Conservation (phyloP, 208 protist genomes). For the Crithidia bombi region DNA sequence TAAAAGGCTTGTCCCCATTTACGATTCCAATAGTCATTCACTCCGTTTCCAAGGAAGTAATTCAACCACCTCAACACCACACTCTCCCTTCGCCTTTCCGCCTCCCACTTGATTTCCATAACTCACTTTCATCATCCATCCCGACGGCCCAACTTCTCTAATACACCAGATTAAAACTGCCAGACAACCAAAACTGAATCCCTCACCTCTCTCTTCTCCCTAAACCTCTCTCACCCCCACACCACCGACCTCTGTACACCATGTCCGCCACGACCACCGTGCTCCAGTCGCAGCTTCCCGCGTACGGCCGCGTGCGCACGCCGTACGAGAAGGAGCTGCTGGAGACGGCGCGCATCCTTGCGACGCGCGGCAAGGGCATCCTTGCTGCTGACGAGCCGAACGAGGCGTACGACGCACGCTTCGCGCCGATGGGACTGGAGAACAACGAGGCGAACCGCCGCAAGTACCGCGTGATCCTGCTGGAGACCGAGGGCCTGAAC, state of each 20-base stretch:
- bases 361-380: slow-evolving; percentile 91
- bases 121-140: background rate
- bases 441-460: slow-evolving; percentile 92
- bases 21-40: too few relatives aligned
- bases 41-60: too few relatives aligned
- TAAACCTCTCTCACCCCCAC: background rate
- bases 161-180: too few relatives aligned
- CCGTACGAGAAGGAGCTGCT: slow-evolving; percentile 43
- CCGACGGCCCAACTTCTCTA: too few relatives aligned
- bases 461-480: slow-evolving; percentile 90
- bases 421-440: slow-evolving; percentile 85
- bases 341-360: slow-evolving; percentile 35
- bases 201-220: background rate
- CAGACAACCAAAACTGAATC: slow-evolving; percentile 3
- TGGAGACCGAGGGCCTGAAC: slow-evolving; percentile 74
- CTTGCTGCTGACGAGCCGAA: slow-evolving; percentile 94
- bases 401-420: slow-evolving; percentile 90
- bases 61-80: too few relatives aligned
- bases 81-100: too few relatives aligned
- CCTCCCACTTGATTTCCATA: too few relatives aligned
- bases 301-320: slow-evolving; percentile 37
- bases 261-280: slow-evolving; percentile 37
- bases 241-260: slow-evolving; percentile 9
- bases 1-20: too few relatives aligned
- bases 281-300: slow-evolving; percentile 41